Base-by-base conservation (phyloP, 176 grass and related monocot genomes). In the Microstegium vimineum region DNA sequence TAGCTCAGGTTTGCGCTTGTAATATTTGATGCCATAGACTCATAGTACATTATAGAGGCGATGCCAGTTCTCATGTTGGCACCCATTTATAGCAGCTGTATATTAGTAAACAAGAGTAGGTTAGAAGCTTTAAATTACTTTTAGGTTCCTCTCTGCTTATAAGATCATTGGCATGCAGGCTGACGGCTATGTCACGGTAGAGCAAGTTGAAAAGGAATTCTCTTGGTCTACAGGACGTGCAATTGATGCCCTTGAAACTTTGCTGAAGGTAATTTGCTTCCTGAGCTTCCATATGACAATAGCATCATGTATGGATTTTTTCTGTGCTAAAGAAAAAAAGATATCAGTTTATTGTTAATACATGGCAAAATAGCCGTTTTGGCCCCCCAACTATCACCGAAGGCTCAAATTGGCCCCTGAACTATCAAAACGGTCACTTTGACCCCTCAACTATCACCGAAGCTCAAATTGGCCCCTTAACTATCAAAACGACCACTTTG, bases 1-100 rank as follows among this genome's bases (percentile, higher is more conserved):
- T 95, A 79, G 96, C 96, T 79, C 96, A 98, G 91, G 96, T 98
- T 80, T 88, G 86, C 82, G 52, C 46, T 89, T 27, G n/a, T 81
- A 25, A 65, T n/a, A 54, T 52, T 60, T 23, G 11, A 60, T 64
- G 25, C 27, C 17, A n/a, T n/a, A n/a, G n/a, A n/a, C n/a, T n/a
- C n/a, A n/a, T n/a, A 59, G 54, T 59, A 59, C 17, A 78, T 32
- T 49, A 25, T 5, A 17, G 1, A 60, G 10, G 56, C 23, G 4
- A 26, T 26, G n/a, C 56, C 23, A 60, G 12, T 60, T 23, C 4
- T 49, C 25, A 28, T 76, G 37, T 40, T 27, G 12, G 8, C n/a
- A 62, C 18, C 26, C 1, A 76, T 37, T 5, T 40, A 27, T 68
- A 70, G 28, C 4, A 66, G 30, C n/a, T 54, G 17, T 73, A 83